Conservation (phyloP, 169 alveolate genomes). For the Plasmodium gaboni region DNA sequence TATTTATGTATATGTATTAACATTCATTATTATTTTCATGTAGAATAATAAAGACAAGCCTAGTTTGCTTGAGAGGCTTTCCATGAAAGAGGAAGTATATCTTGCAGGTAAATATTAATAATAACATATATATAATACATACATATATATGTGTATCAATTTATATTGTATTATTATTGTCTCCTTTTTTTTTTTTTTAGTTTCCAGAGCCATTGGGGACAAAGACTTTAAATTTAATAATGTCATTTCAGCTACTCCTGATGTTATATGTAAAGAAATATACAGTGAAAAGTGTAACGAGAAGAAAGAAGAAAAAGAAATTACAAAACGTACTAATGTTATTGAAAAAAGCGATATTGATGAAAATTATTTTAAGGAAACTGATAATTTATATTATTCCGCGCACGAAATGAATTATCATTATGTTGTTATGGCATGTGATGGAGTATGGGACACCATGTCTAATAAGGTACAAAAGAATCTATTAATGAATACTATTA, state of each 20-base stretch:
- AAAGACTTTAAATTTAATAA: conserved; percentile 64
- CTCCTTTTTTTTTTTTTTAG: conserved; percentile 4
- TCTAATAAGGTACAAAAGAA: conserved; percentile 37
- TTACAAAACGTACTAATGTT: conserved; percentile 3
- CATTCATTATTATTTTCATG: neutral
- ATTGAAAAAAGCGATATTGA: conserved; percentile 1
- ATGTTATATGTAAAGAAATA: conserved; percentile 64
- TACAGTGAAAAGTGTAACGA: neutral
- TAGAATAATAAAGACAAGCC: conserved; percentile 11
- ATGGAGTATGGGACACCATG: conserved; percentile 75
- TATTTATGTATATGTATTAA: neutral
- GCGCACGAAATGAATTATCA: conserved; percentile 63
- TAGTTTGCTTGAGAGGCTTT: conserved; percentile 35
- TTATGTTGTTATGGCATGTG: conserved; percentile 75
- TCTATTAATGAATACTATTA: neutral
- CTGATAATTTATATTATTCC: conserved; percentile 29
- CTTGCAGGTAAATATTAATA: conserved; percentile 46
- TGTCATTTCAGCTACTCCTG: conserved; percentile 67
- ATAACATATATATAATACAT: neutral
- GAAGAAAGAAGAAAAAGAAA: conserved; percentile 6
- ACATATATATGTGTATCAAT: neutral
- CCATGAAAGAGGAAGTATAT: conserved; percentile 63
- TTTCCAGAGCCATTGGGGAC: conserved; percentile 74
- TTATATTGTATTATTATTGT: neutral
- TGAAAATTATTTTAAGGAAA: conserved; percentile 49